A percentile compares a stretch with the other conserved stretches of the same genome.
Evolutionary conservation across 2,329 filamentous ascomycete genomes (phyloP).

Genomic region (Blastomyces parvus): DNA sequence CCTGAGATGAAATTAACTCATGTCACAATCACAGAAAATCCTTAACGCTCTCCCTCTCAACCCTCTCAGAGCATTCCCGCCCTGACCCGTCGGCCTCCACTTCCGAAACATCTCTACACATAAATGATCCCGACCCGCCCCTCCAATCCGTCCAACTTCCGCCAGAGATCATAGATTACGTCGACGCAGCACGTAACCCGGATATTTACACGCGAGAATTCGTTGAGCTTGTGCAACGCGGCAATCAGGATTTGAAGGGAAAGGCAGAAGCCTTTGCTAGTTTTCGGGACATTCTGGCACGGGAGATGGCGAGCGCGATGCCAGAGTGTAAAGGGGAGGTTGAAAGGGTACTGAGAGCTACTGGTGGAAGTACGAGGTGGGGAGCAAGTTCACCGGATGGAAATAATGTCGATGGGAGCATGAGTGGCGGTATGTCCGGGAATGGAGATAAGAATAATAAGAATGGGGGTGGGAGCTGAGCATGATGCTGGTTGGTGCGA

Average conservation of each 20-base stretch:
- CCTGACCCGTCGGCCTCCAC: constrained; percentile 18
- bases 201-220: constrained; percentile 60
- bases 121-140: constrained; percentile 30
- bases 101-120: constrained; percentile 3
- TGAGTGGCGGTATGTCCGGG: not conserved
- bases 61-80: constrained; percentile 38
- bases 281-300: constrained; percentile 50
- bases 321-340: constrained; percentile 49
- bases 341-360: constrained; percentile 39
- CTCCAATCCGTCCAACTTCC: constrained; percentile 46
- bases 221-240: constrained; percentile 53
- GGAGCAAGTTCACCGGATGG: not conserved
- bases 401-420: not conserved
- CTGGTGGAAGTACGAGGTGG: constrained; percentile 18
- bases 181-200: constrained; percentile 54
- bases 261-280: constrained; percentile 50
- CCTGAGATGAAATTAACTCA: not conserved
- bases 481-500: not conserved
- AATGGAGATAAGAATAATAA: not conserved
- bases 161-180: constrained; percentile 53
- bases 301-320: constrained; percentile 49
- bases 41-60: constrained; percentile 45
- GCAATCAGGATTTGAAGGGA: constrained; percentile 54
- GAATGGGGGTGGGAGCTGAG: not conserved
- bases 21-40: constrained; percentile 15